Conservation (phyloP, 345 rosid genomes). For the Melaleuca alternifolia region DNA sequence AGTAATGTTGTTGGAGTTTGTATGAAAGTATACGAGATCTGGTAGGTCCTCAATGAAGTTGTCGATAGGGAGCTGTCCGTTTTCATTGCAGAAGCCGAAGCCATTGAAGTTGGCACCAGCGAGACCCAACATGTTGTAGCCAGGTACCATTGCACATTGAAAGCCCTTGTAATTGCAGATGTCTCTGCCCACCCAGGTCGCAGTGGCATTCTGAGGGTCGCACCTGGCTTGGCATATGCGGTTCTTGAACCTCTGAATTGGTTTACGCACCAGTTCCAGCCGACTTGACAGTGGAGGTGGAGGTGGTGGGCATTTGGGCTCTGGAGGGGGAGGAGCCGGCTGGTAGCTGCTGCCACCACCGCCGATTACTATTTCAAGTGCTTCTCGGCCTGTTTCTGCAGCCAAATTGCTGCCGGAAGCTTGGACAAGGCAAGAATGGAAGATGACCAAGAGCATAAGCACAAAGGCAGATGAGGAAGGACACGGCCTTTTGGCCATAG, state of each 20-base stretch:
- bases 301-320: too few relatives aligned
- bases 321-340: not conserved
- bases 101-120: conserved; percentile 26
- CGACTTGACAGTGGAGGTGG: not conserved
- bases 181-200: conserved; percentile 18
- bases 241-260: conserved; percentile 5
- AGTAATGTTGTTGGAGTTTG: conserved; percentile 28
- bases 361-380: conserved; percentile 2
- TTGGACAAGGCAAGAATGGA: not conserved
- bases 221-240: conserved; percentile 2
- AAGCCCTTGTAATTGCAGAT: conserved; percentile 22
- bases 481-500: not conserved
- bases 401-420: not conserved
- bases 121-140: conserved; percentile 3
- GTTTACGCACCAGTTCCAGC: not conserved
- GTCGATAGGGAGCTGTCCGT: not conserved
- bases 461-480: not conserved
- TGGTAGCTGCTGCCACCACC: not conserved
- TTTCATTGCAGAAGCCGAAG: conserved; percentile 3
- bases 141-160: conserved; percentile 16
- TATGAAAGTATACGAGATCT: conserved; percentile 27
- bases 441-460: not conserved
- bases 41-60: conserved; percentile 12
- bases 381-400: not conserved
- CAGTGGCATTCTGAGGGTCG: conserved; percentile 6